These are phyloP conservation scores for Talaromyces amestolkiae DNA, from an alignment of 2,329 filamentous ascomycete species.

Conservation along the genomic window DNA sequence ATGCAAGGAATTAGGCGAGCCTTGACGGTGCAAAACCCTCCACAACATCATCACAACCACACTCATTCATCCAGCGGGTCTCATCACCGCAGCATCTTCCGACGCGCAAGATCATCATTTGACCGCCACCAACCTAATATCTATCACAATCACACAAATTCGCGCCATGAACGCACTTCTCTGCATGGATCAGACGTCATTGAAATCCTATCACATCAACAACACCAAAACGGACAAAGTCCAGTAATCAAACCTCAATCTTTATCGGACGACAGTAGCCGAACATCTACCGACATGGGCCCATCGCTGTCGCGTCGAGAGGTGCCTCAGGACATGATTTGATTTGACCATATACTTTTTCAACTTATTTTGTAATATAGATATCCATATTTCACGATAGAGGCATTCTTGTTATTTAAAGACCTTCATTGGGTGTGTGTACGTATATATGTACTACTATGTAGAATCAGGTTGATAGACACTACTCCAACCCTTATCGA, in stretches of 20 bases:
- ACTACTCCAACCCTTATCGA: background rate
- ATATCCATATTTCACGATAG: background rate
- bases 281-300: background rate
- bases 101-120: background rate
- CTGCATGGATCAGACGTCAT: constrained; percentile 15
- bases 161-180: background rate
- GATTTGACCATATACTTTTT: background rate
- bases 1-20: background rate
- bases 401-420: background rate
- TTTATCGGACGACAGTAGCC: background rate
- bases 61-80: background rate
- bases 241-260: background rate
- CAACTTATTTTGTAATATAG: background rate
- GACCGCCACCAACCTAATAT: background rate
- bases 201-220: constrained; percentile 18
- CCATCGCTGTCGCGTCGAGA: background rate
- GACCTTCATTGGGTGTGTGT: background rate
- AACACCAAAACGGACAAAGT: constrained; percentile 13
- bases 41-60: background rate
- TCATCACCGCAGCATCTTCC: constrained; percentile 3
- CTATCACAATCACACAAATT: background rate
- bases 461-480: background rate
- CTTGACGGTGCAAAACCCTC: background rate
- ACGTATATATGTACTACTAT: background rate
- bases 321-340: constrained; percentile 13